Conservation (phyloP, 306 rosid genomes). For the Vigna unguiculata region DNA sequence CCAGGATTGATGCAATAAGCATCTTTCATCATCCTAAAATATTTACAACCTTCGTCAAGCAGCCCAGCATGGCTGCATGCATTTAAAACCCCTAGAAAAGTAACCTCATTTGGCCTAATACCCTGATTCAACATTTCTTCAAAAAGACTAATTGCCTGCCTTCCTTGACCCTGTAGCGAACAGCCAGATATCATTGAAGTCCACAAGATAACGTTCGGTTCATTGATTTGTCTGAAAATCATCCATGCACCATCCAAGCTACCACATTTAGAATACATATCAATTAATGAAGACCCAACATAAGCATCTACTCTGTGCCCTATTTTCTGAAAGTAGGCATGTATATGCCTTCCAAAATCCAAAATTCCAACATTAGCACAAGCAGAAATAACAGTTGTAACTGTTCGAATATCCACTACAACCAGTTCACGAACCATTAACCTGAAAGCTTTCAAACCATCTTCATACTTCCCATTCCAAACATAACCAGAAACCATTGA, state of each 20-base stretch:
- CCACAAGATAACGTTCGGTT: constrained; percentile 73
- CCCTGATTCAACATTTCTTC: constrained; percentile 68
- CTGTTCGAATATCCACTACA: constrained; percentile 67
- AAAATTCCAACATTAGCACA: constrained; percentile 70
- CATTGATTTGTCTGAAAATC: constrained; percentile 56
- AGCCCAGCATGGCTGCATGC: constrained; percentile 93
- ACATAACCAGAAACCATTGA: constrained; percentile 80
- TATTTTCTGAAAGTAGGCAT: constrained; percentile 69
- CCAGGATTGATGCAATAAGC: constrained; percentile 64
- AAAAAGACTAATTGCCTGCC: constrained; percentile 63
- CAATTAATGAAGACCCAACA: constrained; percentile 72
- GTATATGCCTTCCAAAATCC: constrained; percentile 73
- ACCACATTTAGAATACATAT: constrained; percentile 92
- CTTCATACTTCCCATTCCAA: constrained; percentile 67
- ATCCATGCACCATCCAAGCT: constrained; percentile 64
- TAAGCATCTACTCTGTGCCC: constrained; percentile 68
- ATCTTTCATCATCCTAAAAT: constrained; percentile 82
- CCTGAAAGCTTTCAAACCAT: constrained; percentile 65
- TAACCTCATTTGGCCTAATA: constrained; percentile 75
- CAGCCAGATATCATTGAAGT: constrained; percentile 84
- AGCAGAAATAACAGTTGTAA: constrained; percentile 74
- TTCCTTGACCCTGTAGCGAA: constrained; percentile 79
- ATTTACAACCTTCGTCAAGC: constrained; percentile 71
- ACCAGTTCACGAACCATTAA: constrained; percentile 62
- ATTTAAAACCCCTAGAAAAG: constrained; percentile 76